phyloP scores from a whole-genome alignment of 345 rosid species.

The Heritiera littoralis region DNA sequence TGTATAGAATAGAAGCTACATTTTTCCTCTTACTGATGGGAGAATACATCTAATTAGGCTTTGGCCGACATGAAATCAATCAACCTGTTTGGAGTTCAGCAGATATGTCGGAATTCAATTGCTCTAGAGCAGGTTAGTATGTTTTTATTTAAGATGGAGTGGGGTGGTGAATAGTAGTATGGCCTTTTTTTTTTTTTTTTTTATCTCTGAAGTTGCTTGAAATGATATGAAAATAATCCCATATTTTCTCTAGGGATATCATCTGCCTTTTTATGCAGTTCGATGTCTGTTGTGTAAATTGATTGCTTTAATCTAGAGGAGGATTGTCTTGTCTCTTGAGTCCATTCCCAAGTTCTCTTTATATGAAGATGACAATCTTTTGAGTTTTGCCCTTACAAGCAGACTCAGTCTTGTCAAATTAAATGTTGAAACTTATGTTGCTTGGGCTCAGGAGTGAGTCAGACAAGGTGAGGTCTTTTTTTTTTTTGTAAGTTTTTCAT shows the following conservation, averaged over 20 bases:
- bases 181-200: not conserved
- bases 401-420: not conserved
- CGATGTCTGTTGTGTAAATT: not conserved
- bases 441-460: slow-evolving; percentile 1
- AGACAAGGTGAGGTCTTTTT: not conserved
- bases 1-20: not conserved
- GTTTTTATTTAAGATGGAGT: not conserved
- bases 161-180: not conserved
- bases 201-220: slow-evolving; percentile 1
- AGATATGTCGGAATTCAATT: slow-evolving; percentile 92
- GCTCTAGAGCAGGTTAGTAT: slow-evolving; percentile 90
- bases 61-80: slow-evolving; percentile 77
- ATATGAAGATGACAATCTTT: not conserved
- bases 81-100: slow-evolving; percentile 99
- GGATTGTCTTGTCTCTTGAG: not conserved
- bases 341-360: slow-evolving; percentile 4
- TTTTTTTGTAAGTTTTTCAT: not conserved
- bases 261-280: not conserved
- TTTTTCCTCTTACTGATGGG: slow-evolving; percentile 12
- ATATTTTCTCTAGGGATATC: not conserved
- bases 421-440: slow-evolving; percentile 2
- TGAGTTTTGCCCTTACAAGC: slow-evolving; percentile 10
- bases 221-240: not conserved
- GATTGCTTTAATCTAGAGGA: not conserved
- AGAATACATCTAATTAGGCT: slow-evolving; percentile 50